Evolutionary conservation across 805 yeast genomes (phyloP).

Genomic region (Ogataea polymorpha): DNA sequence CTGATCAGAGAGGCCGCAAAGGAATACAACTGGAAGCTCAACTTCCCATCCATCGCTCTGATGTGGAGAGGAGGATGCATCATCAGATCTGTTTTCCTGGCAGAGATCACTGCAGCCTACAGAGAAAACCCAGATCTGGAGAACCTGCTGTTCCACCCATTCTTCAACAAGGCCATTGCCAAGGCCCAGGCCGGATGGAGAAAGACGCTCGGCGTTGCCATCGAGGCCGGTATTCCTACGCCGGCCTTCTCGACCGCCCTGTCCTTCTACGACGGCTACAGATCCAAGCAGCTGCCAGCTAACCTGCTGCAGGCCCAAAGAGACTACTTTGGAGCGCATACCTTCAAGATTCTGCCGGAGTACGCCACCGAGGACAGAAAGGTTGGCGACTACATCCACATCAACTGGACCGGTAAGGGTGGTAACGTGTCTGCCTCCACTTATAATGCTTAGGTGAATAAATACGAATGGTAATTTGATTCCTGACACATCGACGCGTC

Average conservation of each 20-base stretch:
- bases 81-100: constrained; percentile 97
- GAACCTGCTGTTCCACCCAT: constrained; percentile 92
- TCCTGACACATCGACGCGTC: constrained; percentile 4
- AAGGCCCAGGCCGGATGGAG: constrained; percentile 98
- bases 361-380: constrained; percentile 72
- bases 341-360: constrained; percentile 93
- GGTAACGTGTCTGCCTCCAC: constrained; percentile 96
- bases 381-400: constrained; percentile 79
- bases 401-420: constrained; percentile 99
- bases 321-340: constrained; percentile 99
- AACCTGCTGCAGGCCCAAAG: constrained; percentile 99
- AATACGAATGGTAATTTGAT: too few species aligned
- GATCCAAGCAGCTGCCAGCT: constrained; percentile 94
- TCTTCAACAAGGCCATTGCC: constrained; percentile 86
- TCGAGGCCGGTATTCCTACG: constrained; percentile 88
- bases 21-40: constrained; percentile 94
- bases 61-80: constrained; percentile 99
- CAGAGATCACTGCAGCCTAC: constrained; percentile 95
- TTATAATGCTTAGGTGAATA: constrained; percentile 71
- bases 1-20: constrained; percentile 96
- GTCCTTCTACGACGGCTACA: constrained; percentile 97
- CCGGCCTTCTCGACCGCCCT: constrained; percentile 98
- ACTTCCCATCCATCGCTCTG: constrained; percentile 96
- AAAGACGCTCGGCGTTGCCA: constrained; percentile 73
- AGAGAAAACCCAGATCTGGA: constrained; percentile 90